These are phyloP conservation scores for Fremontodendron californicum DNA, from an alignment of 345 rosid species.

Conservation along the genomic window DNA sequence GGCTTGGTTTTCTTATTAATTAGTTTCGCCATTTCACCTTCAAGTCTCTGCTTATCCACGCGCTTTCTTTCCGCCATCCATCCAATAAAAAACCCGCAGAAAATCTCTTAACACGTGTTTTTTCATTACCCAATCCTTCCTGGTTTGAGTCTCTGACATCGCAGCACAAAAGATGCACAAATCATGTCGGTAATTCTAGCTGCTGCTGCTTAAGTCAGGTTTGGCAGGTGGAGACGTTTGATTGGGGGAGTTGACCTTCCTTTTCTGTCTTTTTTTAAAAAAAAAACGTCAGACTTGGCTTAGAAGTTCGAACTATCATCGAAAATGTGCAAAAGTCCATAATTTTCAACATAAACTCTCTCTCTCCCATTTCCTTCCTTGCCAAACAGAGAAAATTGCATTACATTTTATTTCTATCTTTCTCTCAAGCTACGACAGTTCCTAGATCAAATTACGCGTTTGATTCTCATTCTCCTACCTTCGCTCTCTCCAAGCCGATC, in stretches of 20 bases:
- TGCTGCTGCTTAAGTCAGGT: background rate
- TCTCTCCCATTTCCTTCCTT: background rate
- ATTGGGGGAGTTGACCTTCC: background rate
- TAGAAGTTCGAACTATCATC: too few species aligned
- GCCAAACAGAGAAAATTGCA: slow-evolving; percentile 45
- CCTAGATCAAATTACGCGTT: too few species aligned
- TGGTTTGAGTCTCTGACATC: too few species aligned
- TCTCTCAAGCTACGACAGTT: too few species aligned
- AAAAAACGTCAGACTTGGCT: too few species aligned
- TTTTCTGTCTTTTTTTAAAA: too few species aligned
- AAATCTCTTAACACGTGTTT: background rate
- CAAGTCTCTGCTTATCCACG: background rate
- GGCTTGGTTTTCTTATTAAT: slow-evolving; percentile 4
- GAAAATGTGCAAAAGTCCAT: too few species aligned
- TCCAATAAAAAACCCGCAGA: background rate
- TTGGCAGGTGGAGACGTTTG: background rate
- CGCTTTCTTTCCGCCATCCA: slow-evolving; percentile 7
- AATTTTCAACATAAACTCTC: too few species aligned
- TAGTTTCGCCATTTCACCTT: slow-evolving; percentile 15
- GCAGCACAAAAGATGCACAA: background rate
- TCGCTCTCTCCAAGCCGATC: too few species aligned
- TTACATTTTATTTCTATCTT: too few species aligned
- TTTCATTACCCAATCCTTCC: background rate
- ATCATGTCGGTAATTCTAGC: too few species aligned
- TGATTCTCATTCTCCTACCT: too few species aligned